phyloP scores from a whole-genome alignment of 345 rosid species.

The Pistacia integerrima region DNA sequence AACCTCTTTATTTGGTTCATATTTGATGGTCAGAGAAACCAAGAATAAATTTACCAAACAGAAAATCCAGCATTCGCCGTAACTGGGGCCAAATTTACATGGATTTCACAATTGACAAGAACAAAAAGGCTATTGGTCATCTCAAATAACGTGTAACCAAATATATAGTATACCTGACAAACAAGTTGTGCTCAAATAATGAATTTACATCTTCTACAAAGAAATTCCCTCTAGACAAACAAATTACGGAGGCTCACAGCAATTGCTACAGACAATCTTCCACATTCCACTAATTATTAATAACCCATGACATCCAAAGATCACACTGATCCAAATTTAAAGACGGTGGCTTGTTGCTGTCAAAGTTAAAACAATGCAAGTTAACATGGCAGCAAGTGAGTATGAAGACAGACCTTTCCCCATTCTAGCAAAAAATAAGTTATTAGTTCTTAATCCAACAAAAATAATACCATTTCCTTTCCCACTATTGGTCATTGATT shows the following conservation, averaged over 20 bases:
- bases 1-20: not conserved
- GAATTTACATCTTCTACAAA: not conserved
- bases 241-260: slow-evolving; percentile 6
- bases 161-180: not conserved
- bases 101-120: slow-evolving; percentile 5
- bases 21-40: not conserved
- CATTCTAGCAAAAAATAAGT: slow-evolving; percentile 1
- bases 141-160: not conserved
- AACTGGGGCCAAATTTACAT: not conserved
- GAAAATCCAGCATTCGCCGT: not conserved
- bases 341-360: not conserved
- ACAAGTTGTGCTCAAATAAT: not conserved
- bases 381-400: not conserved
- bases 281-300: not conserved
- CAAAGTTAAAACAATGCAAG: not conserved
- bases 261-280: not conserved
- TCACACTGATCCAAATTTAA: not conserved
- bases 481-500: not conserved
- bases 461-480: not conserved
- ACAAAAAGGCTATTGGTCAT: not conserved
- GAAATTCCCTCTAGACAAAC: not conserved
- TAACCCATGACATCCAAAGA: not conserved
- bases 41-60: not conserved
- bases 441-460: not conserved
- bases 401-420: not conserved